Base-by-base conservation (phyloP, 257 asterid species). In the Jacaranda mimosifolia region DNA sequence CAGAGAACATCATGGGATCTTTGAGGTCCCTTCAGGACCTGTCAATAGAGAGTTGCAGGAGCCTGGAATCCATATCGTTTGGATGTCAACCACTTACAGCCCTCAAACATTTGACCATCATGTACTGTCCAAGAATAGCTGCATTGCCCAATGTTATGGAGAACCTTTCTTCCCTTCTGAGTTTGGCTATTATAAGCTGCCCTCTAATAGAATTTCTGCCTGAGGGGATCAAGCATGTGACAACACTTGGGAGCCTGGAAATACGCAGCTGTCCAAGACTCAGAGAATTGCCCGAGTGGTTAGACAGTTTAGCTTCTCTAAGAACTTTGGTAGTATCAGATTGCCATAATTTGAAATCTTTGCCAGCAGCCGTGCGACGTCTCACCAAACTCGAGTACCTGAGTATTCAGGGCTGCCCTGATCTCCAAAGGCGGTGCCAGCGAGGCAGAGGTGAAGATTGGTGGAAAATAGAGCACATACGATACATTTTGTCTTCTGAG, bases 21-120 rank as follows among this genome's bases (percentile, higher is more conserved):
- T 43, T 81, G 64, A 64, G 53, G 10, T 77, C 82, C 21, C 85
- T 81, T 3, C 78, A 71, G 36, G 65, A 39, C 32, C 46, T 81
- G 62, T 55, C 79, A 19, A 14, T 77, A 9, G 85, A 81, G 39
- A 81, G 77, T 19, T 81, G 85, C 72, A 77, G 59, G 3, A 21
- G 45, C 43, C 40, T 57, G 51, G 32, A 56, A 6, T 60, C 72
- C 15, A 38, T 78, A 26, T 70, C 82, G 4, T 56, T 56, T 1
- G 73, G 77, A 17, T 52, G 42, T 46, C 67, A 21, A 66, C 72
- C 60, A 9, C 72, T 63, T 35, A 49, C 40, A 38, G 46, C 77
- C 49, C 72, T 70, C 6, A 57, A 69, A 53, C 72, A 77, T 26
- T 36, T 78, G 67, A 63, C 77, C 59, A 51, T 78, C 39, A 70